These are phyloP conservation scores for Periconia sp. DNA, from an alignment of 2,329 filamentous ascomycete species.

Conservation along the genomic window DNA sequence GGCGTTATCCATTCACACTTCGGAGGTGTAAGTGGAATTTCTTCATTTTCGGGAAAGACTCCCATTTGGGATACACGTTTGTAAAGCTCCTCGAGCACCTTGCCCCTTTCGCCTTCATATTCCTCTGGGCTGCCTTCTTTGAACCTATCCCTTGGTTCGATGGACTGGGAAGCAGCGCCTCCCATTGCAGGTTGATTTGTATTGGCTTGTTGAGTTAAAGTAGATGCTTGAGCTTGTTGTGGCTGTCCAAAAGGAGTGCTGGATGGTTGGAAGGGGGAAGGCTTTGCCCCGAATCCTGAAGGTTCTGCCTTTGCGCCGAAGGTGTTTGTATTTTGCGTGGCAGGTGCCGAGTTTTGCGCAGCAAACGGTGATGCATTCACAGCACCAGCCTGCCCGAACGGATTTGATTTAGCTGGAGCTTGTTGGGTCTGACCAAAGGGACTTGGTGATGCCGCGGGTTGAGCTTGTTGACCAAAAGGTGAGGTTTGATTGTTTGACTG, in stretches of 20 bases:
- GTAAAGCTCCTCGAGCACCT: slow-evolving; percentile 62
- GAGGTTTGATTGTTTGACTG: slow-evolving; percentile 18
- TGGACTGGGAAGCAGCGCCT: slow-evolving; percentile 4
- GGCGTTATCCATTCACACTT: slow-evolving; percentile 68
- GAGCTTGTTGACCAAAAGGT: slow-evolving; percentile 22
- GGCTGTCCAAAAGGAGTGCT: slow-evolving; percentile 14
- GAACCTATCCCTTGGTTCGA: slow-evolving; percentile 49
- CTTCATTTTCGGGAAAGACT: slow-evolving; percentile 65
- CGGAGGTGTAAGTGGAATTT: slow-evolving; percentile 78
- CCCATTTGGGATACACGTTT: slow-evolving; percentile 65
- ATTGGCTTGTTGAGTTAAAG: slow-evolving; percentile 55
- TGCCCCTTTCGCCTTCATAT: slow-evolving; percentile 61
- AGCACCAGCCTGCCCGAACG: slow-evolving; percentile 31
- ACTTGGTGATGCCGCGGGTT: slow-evolving; percentile 5
- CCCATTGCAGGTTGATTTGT: slow-evolving; percentile 12
- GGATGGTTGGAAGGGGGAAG: slow-evolving; percentile 18
- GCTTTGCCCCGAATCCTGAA: slow-evolving; percentile 8
- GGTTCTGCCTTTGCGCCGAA: slow-evolving; percentile 15
- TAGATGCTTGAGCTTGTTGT: slow-evolving; percentile 35
- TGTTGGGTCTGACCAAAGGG: slow-evolving; percentile 12
- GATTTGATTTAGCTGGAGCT: slow-evolving; percentile 10
- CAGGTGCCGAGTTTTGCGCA: slow-evolving; percentile 8
- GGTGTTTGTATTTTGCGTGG: slow-evolving; percentile 2
- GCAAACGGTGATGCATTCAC: slow-evolving; percentile 29
- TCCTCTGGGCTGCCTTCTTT: slow-evolving; percentile 61